phyloP scores from a whole-genome alignment of 148 eudicot genomes.

The Silene uniflora region DNA sequence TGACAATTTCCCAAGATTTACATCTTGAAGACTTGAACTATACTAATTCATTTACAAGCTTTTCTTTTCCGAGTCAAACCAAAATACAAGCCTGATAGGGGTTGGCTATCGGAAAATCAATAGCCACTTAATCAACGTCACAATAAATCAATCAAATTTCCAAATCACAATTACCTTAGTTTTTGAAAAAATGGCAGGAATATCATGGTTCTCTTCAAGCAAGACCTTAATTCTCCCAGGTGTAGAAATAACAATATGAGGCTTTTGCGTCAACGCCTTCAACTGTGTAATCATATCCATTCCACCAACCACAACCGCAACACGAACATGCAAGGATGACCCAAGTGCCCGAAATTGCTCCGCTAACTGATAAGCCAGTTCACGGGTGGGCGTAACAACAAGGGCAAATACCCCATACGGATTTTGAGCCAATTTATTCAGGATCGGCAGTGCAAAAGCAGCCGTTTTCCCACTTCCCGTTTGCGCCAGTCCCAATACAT shows the following conservation, averaged over 20 bases:
- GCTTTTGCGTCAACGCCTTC: constrained; percentile 52
- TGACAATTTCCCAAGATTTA: too few relatives aligned
- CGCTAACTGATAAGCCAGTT: constrained; percentile 82
- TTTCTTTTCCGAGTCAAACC: neutral
- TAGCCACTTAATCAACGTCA: neutral
- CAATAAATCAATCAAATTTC: neutral
- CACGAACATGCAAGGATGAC: constrained; percentile 57
- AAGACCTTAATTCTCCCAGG: constrained; percentile 87
- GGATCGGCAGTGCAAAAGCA: constrained; percentile 82
- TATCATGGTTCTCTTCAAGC: constrained; percentile 66
- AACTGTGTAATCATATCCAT: constrained; percentile 76
- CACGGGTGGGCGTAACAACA: constrained; percentile 84
- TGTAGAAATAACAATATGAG: constrained; percentile 83
- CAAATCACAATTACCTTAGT: constrained; percentile 52
- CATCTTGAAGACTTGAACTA: too few relatives aligned
- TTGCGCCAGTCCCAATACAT: constrained; percentile 78
- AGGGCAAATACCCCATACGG: constrained; percentile 82
- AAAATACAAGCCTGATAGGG: neutral
- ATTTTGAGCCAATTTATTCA: constrained; percentile 59
- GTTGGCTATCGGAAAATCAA: neutral
- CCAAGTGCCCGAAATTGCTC: constrained; percentile 94
- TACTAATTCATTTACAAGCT: too few relatives aligned
- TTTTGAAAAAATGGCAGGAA: constrained; percentile 59
- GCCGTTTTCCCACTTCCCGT: constrained; percentile 98
- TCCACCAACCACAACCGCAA: constrained; percentile 76